Percentiles rank a stretch among this genome's conserved stretches.
phyloP scores from a whole-genome alignment of 2,329 filamentous ascomycete species.

The Ilyonectria destructans region DNA sequence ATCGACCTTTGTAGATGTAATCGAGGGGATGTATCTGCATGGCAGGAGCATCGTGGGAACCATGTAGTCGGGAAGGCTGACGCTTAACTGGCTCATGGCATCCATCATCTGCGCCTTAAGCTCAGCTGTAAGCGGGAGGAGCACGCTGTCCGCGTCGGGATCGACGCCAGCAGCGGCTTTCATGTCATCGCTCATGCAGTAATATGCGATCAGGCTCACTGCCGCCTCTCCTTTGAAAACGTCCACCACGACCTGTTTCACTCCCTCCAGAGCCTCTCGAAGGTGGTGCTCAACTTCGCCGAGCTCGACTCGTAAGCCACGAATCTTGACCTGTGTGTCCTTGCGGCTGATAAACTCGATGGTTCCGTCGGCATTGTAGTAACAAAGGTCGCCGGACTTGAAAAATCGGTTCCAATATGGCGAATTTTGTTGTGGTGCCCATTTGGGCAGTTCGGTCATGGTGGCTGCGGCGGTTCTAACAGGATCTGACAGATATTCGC shows the following conservation, averaged over 20 bases:
- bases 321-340: conserved; percentile 70
- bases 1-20: conserved; percentile 38
- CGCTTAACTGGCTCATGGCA: conserved; percentile 7
- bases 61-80: conserved; percentile 37
- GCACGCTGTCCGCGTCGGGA: not conserved
- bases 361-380: conserved; percentile 53
- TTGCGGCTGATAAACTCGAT: conserved; percentile 64
- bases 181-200: not conserved
- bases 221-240: conserved; percentile 4
- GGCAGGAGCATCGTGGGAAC: conserved; percentile 39
- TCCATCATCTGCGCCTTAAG: not conserved
- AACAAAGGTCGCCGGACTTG: conserved; percentile 46
- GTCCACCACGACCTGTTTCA: conserved; percentile 5
- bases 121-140: not conserved
- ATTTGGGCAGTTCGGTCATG: conserved; percentile 48
- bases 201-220: not conserved
- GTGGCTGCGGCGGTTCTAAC: conserved; percentile 48
- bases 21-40: conserved; percentile 30
- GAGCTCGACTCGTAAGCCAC: conserved; percentile 68
- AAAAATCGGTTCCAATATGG: conserved; percentile 31
- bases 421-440: conserved; percentile 37
- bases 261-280: not conserved
- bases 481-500: conserved; percentile 45
- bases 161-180: not conserved
- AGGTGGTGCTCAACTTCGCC: conserved; percentile 37